These are phyloP conservation scores for Myrica gale DNA, from an alignment of 306 rosid species.

Conservation along the genomic window DNA sequence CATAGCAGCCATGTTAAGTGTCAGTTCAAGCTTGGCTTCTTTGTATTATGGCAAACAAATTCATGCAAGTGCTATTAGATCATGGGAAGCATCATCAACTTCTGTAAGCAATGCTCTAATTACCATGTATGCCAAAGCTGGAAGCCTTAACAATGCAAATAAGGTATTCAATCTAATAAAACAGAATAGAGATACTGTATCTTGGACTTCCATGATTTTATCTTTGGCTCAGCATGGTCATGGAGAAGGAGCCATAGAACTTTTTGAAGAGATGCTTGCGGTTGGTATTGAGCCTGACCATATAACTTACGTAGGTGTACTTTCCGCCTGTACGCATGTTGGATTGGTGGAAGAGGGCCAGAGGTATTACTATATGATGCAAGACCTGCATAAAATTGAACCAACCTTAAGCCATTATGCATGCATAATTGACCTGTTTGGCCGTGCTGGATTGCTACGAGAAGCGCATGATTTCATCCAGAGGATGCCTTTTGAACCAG, in stretches of 20 bases:
- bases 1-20: conserved; percentile 68
- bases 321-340: conserved; percentile 80
- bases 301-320: conserved; percentile 80
- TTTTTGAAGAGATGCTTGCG: conserved; percentile 74
- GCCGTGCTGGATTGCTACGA: conserved; percentile 83
- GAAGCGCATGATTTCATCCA: conserved; percentile 64
- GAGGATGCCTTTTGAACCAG: conserved; percentile 76
- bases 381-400: conserved; percentile 60
- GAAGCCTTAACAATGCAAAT: conserved; percentile 66
- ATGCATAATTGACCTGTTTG: conserved; percentile 78
- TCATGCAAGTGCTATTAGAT: conserved; percentile 65
- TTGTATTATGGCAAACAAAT: conserved; percentile 82
- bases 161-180: conserved; percentile 51
- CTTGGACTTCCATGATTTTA: conserved; percentile 88
- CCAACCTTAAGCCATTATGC: conserved; percentile 77
- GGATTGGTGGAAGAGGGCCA: conserved; percentile 75
- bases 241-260: conserved; percentile 74
- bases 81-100: conserved; percentile 52
- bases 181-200: conserved; percentile 46
- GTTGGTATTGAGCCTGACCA: conserved; percentile 69
- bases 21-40: conserved; percentile 67
- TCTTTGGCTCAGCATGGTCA: conserved; percentile 88
- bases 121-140: conserved; percentile 80
- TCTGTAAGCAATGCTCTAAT: conserved; percentile 83
- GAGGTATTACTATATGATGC: conserved; percentile 66